Evolutionary conservation across 2,329 filamentous ascomycete genomes (phyloP).

Genomic region (Colletotrichum eremochloae): DNA sequence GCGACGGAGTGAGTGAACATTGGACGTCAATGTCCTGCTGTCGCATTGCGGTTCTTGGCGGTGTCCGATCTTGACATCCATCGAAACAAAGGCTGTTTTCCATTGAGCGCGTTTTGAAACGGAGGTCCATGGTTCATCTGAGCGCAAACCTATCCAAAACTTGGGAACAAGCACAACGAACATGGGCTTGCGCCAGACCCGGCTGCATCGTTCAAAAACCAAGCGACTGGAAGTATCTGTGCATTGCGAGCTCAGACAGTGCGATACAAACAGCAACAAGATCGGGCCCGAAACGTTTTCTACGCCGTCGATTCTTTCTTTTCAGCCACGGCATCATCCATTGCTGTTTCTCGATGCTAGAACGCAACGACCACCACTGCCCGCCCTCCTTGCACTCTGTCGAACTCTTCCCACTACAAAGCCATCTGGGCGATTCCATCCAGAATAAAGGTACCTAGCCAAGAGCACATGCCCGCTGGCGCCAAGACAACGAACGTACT

Average conservation of each 20-base stretch:
- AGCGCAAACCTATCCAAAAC: conserved; percentile 22
- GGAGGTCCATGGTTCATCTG: conserved; percentile 26
- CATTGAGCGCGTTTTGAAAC: conserved; percentile 32
- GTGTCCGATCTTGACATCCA: conserved; percentile 35
- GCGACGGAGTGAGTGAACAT: background rate
- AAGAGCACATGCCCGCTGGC: background rate
- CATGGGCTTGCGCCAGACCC: conserved; percentile 11
- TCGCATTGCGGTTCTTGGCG: conserved; percentile 8
- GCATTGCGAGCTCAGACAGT: conserved; percentile 1
- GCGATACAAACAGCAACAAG: background rate
- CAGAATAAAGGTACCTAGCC: background rate
- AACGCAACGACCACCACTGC: background rate
- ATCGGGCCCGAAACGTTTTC: background rate
- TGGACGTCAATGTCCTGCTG: conserved; percentile 1
- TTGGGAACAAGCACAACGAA: background rate
- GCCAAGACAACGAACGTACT: background rate
- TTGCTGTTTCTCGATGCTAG: background rate
- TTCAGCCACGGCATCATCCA: background rate
- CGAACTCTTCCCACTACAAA: background rate
- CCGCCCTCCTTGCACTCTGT: background rate
- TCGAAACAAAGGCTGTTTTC: conserved; percentile 27
- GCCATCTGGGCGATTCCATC: background rate
- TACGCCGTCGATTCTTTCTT: background rate
- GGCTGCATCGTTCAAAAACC: background rate
- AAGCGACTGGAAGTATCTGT: conserved; percentile 1